Base-by-base conservation (phyloP, 2,329 filamentous ascomycete species). In the Fusarium nisikadoi region DNA sequence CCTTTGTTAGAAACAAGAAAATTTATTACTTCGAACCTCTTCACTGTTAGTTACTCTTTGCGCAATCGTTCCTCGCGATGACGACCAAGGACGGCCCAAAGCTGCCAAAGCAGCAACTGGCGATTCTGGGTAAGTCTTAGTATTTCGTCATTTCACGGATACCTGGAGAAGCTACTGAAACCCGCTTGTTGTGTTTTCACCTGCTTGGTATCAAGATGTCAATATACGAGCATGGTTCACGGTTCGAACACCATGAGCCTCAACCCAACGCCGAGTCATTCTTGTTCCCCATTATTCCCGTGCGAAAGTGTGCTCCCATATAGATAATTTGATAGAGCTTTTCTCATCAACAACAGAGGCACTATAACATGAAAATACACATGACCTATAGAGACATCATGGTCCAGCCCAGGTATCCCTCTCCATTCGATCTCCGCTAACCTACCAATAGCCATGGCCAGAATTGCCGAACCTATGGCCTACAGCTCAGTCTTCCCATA, bases 391-490 rank as follows among this genome's bases (percentile, higher is more conserved):
- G 33, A 47, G 31, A 29, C 50, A 70, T 46, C 39, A 53, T 70
- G 65, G 62, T 73, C 75, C 71, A 64, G 43, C 53, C 56, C 66
- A 66, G 45, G 57, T 70, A 70, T 63, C 64, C 49, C 52, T 50
- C 29, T 45, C 58, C 42, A 20, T 31, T 35, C 65, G 61, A 62
- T 56, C 49, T 73, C 52, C 36, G 77, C 83, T 84, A 78, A 85
- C 77, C 67, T 62, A 47, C 20, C 19, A 36, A 64, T 74, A 94
- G 93, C 92, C 79, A 87, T 94, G 83, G 93, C 92, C 79, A 88
- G 93, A 77, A 92, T 95, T 77, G 91, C 93, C 68, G 93, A 95
- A 79, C 93, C 93, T 13, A 83, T 92, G 68, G 88, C 92, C 12
- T 84, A 93, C 75, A 94, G 92, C 19, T 93, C 91, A 29, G 89